Evolutionary conservation across 1,284 basidiomycete species (phyloP), one percentile per base, ranked within the genome.

Genomic region (Fomitiporia mediterranea): DNA sequence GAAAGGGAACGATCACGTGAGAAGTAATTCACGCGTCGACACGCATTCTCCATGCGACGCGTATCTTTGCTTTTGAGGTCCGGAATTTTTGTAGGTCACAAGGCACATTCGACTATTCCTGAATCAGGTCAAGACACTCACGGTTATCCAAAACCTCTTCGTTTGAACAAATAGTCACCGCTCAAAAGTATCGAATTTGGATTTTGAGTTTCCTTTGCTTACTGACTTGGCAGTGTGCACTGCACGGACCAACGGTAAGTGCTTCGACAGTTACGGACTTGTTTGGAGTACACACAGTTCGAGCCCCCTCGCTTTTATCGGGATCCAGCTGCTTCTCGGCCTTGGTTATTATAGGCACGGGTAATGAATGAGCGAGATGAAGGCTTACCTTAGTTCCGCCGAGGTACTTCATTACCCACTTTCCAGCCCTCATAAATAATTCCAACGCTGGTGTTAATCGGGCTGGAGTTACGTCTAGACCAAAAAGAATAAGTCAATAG

Each of bases 1-100:
- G 32, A 48, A 19, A 32, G 30, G 19, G n/a, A 34, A 38, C 49
- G 49, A 35, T 38, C 49, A 51, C 49, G 49, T 51, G 49, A 37
- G 19, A 21, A 21, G 1, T 23, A 49, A 4, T 2, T 34, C 47
- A 28, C 49, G 49, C 34, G 30, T 51, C 34, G 49, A 38, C 34
- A 38, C 49, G 34, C 37, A 30, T 35, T 17, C 6, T 27, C 47
- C 47, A 49, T 35, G 32, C 49, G 32, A 37, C 49, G 49, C 8
- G 28, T 38, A 11, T 35, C 17, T 38, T 32, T 7, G 34, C 19
- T 25, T n/a, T 35, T 30, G 21, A 25, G 13, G 42, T 43, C 27
- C 27, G 42, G 42, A 43, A 43, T 19, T 13, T 34, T 17, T 15
- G 17, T 34, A 15, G 34, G 49, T 51, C 49, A 51, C 34, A 38